These are phyloP conservation scores for Solanum corneliomulleri DNA, from an alignment of 257 asterid species.

Conservation along the genomic window DNA sequence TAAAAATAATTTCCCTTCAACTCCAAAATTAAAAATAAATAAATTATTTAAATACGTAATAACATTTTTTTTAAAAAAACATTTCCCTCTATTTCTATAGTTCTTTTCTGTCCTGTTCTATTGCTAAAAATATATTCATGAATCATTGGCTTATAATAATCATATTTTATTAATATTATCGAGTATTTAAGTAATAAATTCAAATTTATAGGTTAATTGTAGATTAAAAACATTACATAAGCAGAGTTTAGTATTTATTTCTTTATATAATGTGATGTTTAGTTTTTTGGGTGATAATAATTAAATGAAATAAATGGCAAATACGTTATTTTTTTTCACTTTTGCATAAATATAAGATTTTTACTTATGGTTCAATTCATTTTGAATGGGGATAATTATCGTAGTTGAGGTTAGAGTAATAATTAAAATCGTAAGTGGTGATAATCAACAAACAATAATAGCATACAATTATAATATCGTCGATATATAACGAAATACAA, in stretches of 20 bases:
- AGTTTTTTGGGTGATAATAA: neutral
- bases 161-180: neutral
- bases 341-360: too few relatives aligned
- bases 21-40: neutral
- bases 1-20: neutral
- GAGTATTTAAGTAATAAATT: neutral
- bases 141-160: neutral
- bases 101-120: neutral
- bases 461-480: neutral
- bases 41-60: neutral
- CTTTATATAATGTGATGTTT: neutral
- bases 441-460: neutral
- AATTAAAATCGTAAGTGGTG: neutral
- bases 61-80: neutral
- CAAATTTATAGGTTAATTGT: neutral
- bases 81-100: neutral
- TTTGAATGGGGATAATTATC: too few relatives aligned
- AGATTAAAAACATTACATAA: neutral
- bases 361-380: neutral
- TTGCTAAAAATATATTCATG: neutral
- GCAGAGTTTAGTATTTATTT: too few relatives aligned
- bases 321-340: neutral
- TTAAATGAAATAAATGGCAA: neutral
- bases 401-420: too few relatives aligned
- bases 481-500: too few relatives aligned